Evolutionary conservation across 345 rosid genomes (phyloP).

Genomic region (Sonneratia alba): DNA sequence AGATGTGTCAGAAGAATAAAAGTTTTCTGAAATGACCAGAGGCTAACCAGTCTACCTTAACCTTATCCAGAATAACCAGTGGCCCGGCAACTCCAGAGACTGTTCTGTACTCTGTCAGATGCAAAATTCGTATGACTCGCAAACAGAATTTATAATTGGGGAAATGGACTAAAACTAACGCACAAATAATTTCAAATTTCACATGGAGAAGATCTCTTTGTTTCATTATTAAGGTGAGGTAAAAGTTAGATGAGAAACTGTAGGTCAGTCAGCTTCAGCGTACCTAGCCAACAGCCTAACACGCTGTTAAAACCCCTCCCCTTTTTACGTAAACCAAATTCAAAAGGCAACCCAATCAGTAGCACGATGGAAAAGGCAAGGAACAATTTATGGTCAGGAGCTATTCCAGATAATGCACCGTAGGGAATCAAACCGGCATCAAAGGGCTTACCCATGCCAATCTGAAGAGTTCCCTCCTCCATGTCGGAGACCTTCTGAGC

Average conservation of each 20-base stretch:
- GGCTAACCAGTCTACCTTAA: constrained; percentile 40
- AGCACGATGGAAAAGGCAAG: background rate
- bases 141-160: background rate
- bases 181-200: background rate
- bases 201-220: background rate
- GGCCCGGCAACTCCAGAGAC: constrained; percentile 99
- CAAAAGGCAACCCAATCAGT: background rate
- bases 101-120: constrained; percentile 70
- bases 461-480: constrained; percentile 75
- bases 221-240: background rate
- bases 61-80: constrained; percentile 83
- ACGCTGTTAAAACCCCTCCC: background rate
- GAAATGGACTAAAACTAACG: background rate
- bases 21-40: background rate
- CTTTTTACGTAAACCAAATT: background rate
- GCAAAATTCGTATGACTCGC: background rate
- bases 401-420: background rate
- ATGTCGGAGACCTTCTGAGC: constrained; percentile 24
- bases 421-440: background rate
- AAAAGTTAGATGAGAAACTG: background rate
- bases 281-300: background rate
- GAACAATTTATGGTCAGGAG: background rate
- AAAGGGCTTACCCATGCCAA: constrained; percentile 70
- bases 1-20: background rate
- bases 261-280: background rate